Percentiles rank a stretch among this genome's conserved stretches.
Conservation (phyloP, 148 eudicot species). For the Rhododendron molle region DNA sequence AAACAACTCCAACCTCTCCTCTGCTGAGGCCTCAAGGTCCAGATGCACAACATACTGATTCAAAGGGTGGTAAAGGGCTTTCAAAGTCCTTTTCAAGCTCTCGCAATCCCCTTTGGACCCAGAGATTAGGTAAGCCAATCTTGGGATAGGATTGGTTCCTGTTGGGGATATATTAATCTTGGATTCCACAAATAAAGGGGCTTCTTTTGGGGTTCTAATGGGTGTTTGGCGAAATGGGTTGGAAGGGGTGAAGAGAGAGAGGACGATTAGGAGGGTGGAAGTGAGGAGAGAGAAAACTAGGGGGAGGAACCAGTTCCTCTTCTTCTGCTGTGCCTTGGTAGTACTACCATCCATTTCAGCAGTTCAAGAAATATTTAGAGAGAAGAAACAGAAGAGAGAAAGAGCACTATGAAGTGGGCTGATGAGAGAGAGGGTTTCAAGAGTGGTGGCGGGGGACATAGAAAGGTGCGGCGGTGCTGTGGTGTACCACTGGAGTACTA, state of each 20-base stretch:
- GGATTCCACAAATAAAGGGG: slow-evolving; percentile 60
- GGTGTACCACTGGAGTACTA: neutral
- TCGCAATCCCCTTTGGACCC: slow-evolving; percentile 72
- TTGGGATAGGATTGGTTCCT: slow-evolving; percentile 32
- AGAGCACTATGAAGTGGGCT: neutral
- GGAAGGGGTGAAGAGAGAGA: slow-evolving; percentile 34
- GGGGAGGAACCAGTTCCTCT: slow-evolving; percentile 42
- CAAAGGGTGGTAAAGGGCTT: slow-evolving; percentile 66
- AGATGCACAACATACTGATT: slow-evolving; percentile 66
- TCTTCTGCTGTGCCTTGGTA: slow-evolving; percentile 30
- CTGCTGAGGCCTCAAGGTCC: slow-evolving; percentile 59
- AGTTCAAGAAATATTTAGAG: neutral
- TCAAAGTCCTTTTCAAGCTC: slow-evolving; percentile 56
- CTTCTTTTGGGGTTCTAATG: slow-evolving; percentile 7
- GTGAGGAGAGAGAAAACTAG: slow-evolving; percentile 28
- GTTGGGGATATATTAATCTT: slow-evolving; percentile 37
- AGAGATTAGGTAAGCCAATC: slow-evolving; percentile 63
- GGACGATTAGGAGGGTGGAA: slow-evolving; percentile 27
- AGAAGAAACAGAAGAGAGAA: neutral
- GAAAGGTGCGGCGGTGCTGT: neutral
- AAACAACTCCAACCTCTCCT: slow-evolving; percentile 56
- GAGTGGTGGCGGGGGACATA: neutral
- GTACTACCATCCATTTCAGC: slow-evolving; percentile 19
- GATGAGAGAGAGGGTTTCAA: neutral
- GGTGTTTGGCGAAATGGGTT: slow-evolving; percentile 32